Conservation (phyloP, 2,329 filamentous ascomycete species). For the Xylaria arbuscula region DNA sequence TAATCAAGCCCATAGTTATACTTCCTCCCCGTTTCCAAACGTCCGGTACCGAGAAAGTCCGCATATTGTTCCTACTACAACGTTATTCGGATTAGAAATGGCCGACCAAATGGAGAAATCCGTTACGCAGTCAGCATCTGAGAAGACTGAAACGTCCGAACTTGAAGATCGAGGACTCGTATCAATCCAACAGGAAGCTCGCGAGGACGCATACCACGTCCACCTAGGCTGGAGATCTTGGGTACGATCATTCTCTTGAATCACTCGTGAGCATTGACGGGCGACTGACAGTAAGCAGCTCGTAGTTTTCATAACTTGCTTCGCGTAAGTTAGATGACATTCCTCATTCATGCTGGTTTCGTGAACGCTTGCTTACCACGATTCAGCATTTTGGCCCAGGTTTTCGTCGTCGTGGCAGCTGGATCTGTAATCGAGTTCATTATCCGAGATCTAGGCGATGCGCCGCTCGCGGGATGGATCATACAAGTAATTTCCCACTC, state of each 20-base stretch:
- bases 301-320: conserved; percentile 60
- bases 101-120: conserved; percentile 36
- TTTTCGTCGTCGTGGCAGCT: conserved; percentile 66
- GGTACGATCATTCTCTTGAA: conserved; percentile 45
- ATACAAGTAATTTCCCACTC: conserved; percentile 56
- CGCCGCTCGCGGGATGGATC: conserved; percentile 64
- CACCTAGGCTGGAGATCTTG: conserved; percentile 66
- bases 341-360: background rate
- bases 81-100: conserved; percentile 25
- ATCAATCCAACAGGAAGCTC: conserved; percentile 50
- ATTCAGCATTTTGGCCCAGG: conserved; percentile 61
- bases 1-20: background rate
- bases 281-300: conserved; percentile 41
- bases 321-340: conserved; percentile 51
- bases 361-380: background rate
- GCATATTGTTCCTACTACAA: background rate
- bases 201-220: conserved; percentile 54
- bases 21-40: background rate
- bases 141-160: conserved; percentile 24
- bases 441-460: conserved; percentile 63
- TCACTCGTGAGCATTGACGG: background rate
- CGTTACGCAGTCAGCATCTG: background rate
- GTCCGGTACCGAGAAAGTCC: background rate
- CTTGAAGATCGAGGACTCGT: conserved; percentile 27
- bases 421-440: conserved; percentile 68